phyloP scores from a whole-genome alignment of 192 early-diverging fungal species.

The Backusella circina region DNA sequence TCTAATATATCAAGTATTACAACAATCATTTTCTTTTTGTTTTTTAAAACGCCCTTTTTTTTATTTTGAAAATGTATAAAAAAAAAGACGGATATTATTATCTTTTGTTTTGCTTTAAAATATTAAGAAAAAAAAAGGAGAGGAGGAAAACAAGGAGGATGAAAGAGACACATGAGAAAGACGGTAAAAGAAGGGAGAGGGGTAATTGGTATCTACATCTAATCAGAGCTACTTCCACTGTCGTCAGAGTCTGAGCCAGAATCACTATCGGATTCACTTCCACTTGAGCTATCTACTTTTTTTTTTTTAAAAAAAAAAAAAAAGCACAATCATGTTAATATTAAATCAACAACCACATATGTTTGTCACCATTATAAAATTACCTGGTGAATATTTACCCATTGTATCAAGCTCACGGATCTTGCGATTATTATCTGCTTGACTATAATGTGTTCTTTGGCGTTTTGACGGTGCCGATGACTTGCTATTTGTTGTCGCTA shows the following conservation, averaged over 20 bases:
- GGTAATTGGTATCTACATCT: slow-evolving; percentile 25
- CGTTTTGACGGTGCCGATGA: slow-evolving; percentile 43
- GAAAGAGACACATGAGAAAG: neutral
- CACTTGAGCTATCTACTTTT: slow-evolving; percentile 44
- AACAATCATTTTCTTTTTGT: neutral
- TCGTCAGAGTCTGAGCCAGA: slow-evolving; percentile 79
- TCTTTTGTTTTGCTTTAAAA: too few relatives aligned
- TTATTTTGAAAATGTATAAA: too few relatives aligned
- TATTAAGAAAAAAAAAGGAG: too few relatives aligned
- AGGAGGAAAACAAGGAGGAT: neutral
- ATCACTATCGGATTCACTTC: slow-evolving; percentile 50
- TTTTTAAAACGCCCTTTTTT: neutral
- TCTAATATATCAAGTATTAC: too few relatives aligned
- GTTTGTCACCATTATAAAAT: too few relatives aligned
- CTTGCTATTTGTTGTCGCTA: slow-evolving; percentile 15
- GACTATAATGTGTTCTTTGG: slow-evolving; percentile 35
- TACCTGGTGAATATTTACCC: slow-evolving; percentile 36
- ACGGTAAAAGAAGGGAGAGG: neutral
- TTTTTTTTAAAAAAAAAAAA: slow-evolving; percentile 24
- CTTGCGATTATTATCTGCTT: slow-evolving; percentile 47
- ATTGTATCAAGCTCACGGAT: slow-evolving; percentile 41
- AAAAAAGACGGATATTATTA: too few relatives aligned
- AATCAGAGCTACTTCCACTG: slow-evolving; percentile 79
- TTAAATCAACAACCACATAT: neutral
- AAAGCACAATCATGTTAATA: neutral